Evolutionary conservation across 1,284 basidiomycete species (phyloP), one percentile per base, ranked within the genome.

Genomic region (Ceratobasidium sp.): DNA sequence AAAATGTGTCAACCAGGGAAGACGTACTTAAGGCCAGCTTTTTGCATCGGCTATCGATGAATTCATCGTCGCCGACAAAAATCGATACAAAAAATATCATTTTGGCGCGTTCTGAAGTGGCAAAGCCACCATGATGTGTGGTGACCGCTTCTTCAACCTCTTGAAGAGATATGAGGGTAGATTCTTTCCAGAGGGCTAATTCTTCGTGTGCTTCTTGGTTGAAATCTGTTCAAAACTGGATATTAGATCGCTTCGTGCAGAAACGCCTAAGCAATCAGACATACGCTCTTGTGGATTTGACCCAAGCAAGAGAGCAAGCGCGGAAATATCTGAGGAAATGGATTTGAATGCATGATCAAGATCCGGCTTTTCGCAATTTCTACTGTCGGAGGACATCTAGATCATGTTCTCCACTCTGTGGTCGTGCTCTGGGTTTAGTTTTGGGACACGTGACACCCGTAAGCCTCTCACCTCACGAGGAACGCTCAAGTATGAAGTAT

Each of bases 11-110:
- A 26, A 64, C 10, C 42, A 40, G 39, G 12, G 46, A 56, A 49
- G 44, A 15, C 77, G 23, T 44, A 78, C 80, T 77, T 68, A 67
- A 40, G 9, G 79, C 77, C 28, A 78, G 18, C 9, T 26, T 44
- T 15, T 60, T 71, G 40, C 71, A 67, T 44, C 78, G 63, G 23
- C 60, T 58, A 46, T 77, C 66, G 18, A 71, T 76, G 60, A 80
- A 80, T 2, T 68, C 53, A 23, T 81, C 80, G 3, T 77, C 44
- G 26, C 79, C 80, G 12, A 80, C 72, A 76, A 81, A 81, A 18
- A 58, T 46, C n/a, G 79, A 70, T n/a, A 69, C 39, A 4, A 33
- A 18, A 28, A 55, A 70, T 42, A 80, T 72, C n/a, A 80, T 28
- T 42, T 72, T 75, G 15, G 68, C 78, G 20, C 51, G 64, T 40